These are phyloP conservation scores for Zalerion maritima DNA, from an alignment of 495 filamentous ascomycete species.

Conservation along the genomic window DNA sequence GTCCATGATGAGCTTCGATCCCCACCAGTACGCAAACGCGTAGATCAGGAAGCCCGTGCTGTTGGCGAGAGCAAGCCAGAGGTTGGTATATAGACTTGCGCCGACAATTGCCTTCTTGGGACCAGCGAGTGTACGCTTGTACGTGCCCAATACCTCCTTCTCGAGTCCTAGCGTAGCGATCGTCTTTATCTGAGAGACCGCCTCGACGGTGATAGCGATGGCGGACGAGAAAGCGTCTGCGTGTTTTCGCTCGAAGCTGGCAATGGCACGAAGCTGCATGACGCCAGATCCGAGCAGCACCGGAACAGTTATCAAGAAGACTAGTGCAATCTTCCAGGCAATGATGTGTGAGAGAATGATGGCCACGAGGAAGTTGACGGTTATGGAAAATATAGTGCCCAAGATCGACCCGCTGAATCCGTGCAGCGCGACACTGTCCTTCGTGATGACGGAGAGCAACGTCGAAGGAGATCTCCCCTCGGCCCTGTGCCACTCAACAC, in stretches of 20 bases:
- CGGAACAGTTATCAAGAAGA: conserved; percentile 40
- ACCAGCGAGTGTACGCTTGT: conserved; percentile 25
- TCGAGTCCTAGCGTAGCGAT: conserved; percentile 38
- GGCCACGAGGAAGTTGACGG: conserved; percentile 26
- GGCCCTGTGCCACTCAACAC: conserved; percentile 34
- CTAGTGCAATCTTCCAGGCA: conserved; percentile 48
- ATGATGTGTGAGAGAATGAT: conserved; percentile 40
- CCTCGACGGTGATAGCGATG: conserved; percentile 35
- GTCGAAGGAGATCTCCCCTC: conserved; percentile 32
- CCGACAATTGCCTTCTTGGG: conserved; percentile 34
- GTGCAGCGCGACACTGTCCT: conserved; percentile 33
- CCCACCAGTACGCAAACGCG: conserved; percentile 57
- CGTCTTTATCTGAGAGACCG: conserved; percentile 37
- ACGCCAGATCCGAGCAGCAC: conserved; percentile 38
- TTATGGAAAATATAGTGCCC: conserved; percentile 32
- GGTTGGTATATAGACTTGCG: conserved; percentile 31
- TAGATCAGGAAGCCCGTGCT: conserved; percentile 40
- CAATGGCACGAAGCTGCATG: conserved; percentile 38
- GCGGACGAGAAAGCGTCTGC: conserved; percentile 37
- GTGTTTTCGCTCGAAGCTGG: conserved; percentile 45
- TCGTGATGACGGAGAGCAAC: conserved; percentile 36
- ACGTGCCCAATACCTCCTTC: conserved; percentile 27
- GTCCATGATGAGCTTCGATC: conserved; percentile 37
- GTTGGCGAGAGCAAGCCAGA: conserved; percentile 40
- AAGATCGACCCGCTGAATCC: conserved; percentile 29